Evolutionary conservation across 192 early-diverging fungal genomes (phyloP), one percentile per base, ranked within the genome.

Genomic region (Dissophora globulifera): DNA sequence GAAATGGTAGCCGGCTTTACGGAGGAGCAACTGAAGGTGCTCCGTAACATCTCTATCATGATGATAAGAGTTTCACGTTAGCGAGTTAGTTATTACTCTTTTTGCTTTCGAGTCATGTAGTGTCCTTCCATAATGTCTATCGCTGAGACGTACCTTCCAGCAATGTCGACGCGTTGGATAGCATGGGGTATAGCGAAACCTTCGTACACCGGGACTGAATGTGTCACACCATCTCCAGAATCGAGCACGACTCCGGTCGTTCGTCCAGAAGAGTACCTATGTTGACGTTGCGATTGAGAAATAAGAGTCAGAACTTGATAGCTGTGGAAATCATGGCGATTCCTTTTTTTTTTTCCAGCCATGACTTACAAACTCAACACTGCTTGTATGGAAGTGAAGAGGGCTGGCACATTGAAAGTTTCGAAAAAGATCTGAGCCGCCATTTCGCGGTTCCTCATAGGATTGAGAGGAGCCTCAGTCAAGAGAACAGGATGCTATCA

Each of bases 401-500:
- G 86, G 23, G 97, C 96, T 4, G 97, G 97, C 13, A 96, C 95
- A 49, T 99, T 99, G 82, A 99, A 99, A 1, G 96, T 99, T 68
- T 99, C 97, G 67, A 99, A 99, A 78, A 99, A 95, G 60, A 98
- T 94, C 74, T 97, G 95, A 22, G 95, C 96, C 5, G 94, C 95
- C 49, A 89, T 84, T 63, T 99, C 97, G 54, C 97, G 89, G 81
- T 99, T 96, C 50, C 86, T 79, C 46, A 91, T 85, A 11, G 97
- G 96, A 67, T 99, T 99, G 42, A 96, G 82, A 32, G 97, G 97
- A 19, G 97, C 96, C 78, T 98, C 96, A 12, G 97, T 99, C 67
- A 99, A 87, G 54, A 98, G 81, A 22, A 99, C 96, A 32, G 97
- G 97, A 84, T 99, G 97, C 92, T 95, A 69, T 51, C 8, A 53